A percentile compares a stretch with the other conserved stretches of the same genome.
Conservation (phyloP, 2,329 filamentous ascomycete species). For the Phaeophleospora eucalypticola region DNA sequence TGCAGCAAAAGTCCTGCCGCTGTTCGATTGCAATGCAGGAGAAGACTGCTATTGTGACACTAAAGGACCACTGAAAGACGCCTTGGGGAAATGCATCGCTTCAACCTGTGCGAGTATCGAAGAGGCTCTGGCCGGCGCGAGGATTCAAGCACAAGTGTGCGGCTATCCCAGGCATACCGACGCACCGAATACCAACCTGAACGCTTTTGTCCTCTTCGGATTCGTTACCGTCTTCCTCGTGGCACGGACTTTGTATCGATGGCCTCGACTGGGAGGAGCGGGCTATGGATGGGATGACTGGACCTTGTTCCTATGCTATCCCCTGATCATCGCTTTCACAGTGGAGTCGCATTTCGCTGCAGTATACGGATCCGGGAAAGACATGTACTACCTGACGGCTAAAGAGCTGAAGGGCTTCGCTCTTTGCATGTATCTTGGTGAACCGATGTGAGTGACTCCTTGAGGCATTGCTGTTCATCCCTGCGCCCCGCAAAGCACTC, state of each 20-base stretch:
- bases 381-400: conserved; percentile 2
- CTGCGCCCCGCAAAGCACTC: too few species aligned
- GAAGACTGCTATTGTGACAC: too few species aligned
- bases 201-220: conserved; percentile 3
- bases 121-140: too few species aligned
- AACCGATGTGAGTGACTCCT: background rate
- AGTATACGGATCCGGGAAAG: conserved; percentile 4
- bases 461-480: conserved; percentile 4
- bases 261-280: conserved; percentile 3
- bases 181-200: too few species aligned
- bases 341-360: conserved; percentile 3
- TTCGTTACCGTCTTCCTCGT: conserved; percentile 4
- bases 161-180: too few species aligned
- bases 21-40: too few species aligned
- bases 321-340: conserved; percentile 3
- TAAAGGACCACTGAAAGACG: too few species aligned
- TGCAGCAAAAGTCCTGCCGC: background rate
- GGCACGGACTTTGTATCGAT: conserved; percentile 3
- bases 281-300: conserved; percentile 9
- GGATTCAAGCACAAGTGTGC: too few species aligned
- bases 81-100: too few species aligned
- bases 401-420: background rate
- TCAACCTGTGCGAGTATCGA: too few species aligned
- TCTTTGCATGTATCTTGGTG: background rate
- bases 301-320: conserved; percentile 3